Percentiles rank a stretch among this genome's conserved stretches.
phyloP scores from a whole-genome alignment of 116 monocot species.

The Papilionanthe hybrid region DNA sequence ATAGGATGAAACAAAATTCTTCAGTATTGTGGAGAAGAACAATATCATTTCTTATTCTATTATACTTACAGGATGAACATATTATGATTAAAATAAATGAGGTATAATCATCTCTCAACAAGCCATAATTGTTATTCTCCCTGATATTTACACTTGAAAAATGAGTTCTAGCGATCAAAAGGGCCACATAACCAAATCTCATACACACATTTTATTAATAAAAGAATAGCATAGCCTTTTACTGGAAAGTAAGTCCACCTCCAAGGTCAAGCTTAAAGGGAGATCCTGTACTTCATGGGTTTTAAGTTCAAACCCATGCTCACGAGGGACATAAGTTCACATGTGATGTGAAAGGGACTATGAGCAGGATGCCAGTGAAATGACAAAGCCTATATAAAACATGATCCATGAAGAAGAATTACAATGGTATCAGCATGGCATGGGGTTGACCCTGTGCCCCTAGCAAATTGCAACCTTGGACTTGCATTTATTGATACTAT shows the following conservation, averaged over 20 bases:
- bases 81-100: conserved; percentile 1
- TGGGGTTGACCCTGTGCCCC: conserved; percentile 95
- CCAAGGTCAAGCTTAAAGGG: conserved; percentile 13
- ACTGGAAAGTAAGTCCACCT: neutral
- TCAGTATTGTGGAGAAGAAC: neutral
- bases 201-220: neutral
- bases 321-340: conserved; percentile 75
- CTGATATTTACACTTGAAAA: neutral
- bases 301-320: conserved; percentile 99
- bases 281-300: conserved; percentile 82
- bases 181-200: neutral
- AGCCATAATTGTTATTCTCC: neutral
- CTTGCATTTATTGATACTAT: conserved; percentile 26
- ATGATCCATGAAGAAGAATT: conserved; percentile 80
- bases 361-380: conserved; percentile 56
- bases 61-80: neutral
- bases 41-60: neutral
- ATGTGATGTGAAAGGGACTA: conserved; percentile 82
- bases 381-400: conserved; percentile 68
- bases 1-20: neutral
- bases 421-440: conserved; percentile 89
- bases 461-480: conserved; percentile 85
- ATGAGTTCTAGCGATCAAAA: neutral
- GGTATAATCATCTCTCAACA: neutral
- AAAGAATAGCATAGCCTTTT: neutral